These are phyloP conservation scores for Dactylorhiza incarnata DNA, from an alignment of 106 monocot species.

Conservation along the genomic window DNA sequence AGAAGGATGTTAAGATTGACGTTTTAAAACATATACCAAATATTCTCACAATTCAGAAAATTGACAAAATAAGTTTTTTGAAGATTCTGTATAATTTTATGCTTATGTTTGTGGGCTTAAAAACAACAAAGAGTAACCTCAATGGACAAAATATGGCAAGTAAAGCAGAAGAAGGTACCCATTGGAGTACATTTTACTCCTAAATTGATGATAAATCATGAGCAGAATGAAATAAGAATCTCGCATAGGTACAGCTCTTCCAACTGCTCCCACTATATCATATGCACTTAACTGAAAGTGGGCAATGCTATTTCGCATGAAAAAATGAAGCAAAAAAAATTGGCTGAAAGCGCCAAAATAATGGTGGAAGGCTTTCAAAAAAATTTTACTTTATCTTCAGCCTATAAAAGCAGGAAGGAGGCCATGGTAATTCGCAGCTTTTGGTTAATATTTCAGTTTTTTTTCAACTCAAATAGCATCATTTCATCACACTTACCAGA, in stretches of 20 bases:
- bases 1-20: background rate
- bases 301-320: too few species aligned
- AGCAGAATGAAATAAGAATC: background rate
- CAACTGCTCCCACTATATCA: background rate
- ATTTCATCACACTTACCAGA: constrained; percentile 11
- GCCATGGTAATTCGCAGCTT: too few species aligned
- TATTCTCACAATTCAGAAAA: background rate
- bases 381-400: too few species aligned
- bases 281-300: background rate
- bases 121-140: background rate
- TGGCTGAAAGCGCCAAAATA: too few species aligned
- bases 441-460: too few species aligned
- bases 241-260: background rate
- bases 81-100: background rate
- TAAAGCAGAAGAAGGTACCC: background rate
- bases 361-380: too few species aligned
- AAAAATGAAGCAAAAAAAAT: too few species aligned
- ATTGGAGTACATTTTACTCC: background rate
- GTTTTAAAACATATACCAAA: background rate
- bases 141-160: background rate
- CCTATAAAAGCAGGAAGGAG: too few species aligned
- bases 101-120: background rate
- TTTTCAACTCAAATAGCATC: background rate
- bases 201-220: background rate
- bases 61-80: background rate